Percentiles rank a stretch among this genome's conserved stretches.
These are phyloP conservation scores for Mortierella sp. DNA, from an alignment of 371 early-diverging fungal species.

Conservation along the genomic window DNA sequence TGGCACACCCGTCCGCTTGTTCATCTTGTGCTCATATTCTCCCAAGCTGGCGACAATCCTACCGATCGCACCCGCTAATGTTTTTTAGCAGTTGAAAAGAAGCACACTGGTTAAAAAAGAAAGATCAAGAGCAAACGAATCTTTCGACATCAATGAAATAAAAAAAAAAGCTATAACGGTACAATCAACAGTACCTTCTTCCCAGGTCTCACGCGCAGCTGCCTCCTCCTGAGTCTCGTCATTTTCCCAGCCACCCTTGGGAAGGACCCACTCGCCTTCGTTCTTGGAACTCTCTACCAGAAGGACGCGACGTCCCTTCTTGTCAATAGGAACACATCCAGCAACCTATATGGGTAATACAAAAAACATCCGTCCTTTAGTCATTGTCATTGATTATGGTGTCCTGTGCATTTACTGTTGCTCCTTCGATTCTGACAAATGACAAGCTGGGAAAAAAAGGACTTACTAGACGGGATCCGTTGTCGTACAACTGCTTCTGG, in stretches of 20 bases:
- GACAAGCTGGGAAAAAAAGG: background rate
- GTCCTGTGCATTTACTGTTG: too few relatives aligned
- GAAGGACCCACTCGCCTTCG: slow-evolving; percentile 69
- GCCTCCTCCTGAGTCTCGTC: slow-evolving; percentile 71
- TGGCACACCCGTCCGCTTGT: slow-evolving; percentile 55
- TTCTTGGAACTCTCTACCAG: slow-evolving; percentile 68
- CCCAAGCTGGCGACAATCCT: slow-evolving; percentile 59
- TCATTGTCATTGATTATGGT: background rate
- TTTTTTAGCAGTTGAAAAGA: background rate
- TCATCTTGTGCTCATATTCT: slow-evolving; percentile 59
- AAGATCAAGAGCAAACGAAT: too few relatives aligned
- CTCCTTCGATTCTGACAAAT: background rate
- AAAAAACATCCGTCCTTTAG: too few relatives aligned
- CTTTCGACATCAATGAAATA: background rate
- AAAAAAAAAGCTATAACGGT: too few relatives aligned
- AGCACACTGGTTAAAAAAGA: too few relatives aligned
- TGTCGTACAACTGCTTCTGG: slow-evolving; percentile 41
- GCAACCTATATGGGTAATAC: slow-evolving; percentile 69
- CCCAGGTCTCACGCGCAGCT: slow-evolving; percentile 70
- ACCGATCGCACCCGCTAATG: slow-evolving; percentile 64
- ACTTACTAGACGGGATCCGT: slow-evolving; percentile 47
- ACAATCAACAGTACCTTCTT: slow-evolving; percentile 66
- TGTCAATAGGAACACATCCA: slow-evolving; percentile 69
- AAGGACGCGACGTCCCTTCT: slow-evolving; percentile 60
- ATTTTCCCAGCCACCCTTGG: slow-evolving; percentile 77